Conservation (phyloP, 805 yeast species). For the Yamadazyma olivae region DNA sequence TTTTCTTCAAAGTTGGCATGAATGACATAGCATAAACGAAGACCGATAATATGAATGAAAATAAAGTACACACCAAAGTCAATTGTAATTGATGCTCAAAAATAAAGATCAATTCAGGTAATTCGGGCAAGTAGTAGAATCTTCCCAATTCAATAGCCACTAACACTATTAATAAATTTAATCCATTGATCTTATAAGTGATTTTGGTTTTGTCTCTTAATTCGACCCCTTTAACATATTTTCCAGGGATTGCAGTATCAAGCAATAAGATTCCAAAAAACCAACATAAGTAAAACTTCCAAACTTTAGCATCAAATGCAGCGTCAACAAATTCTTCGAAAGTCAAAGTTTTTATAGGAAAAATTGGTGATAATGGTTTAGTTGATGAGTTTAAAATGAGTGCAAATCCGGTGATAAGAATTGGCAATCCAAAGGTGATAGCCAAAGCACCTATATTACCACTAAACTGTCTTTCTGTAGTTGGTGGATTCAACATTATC, state of each 20-base stretch:
- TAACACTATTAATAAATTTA: constrained; percentile 44
- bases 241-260: constrained; percentile 63
- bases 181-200: constrained; percentile 80
- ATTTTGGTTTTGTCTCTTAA: constrained; percentile 75
- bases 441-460: constrained; percentile 74
- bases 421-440: constrained; percentile 67
- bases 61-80: constrained; percentile 58
- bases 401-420: constrained; percentile 55
- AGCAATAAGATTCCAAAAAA: constrained; percentile 59
- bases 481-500: constrained; percentile 61
- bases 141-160: constrained; percentile 47
- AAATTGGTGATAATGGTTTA: not conserved
- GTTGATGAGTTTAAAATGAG: constrained; percentile 54
- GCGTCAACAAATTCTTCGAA: not conserved
- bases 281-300: constrained; percentile 74
- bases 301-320: constrained; percentile 14
- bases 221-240: constrained; percentile 56
- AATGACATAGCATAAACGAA: constrained; percentile 70
- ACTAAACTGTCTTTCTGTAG: constrained; percentile 69
- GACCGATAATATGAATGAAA: constrained; percentile 60
- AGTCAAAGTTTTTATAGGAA: not conserved
- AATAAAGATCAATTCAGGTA: constrained; percentile 80
- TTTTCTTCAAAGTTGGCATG: constrained; percentile 48
- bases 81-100: constrained; percentile 68
- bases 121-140: constrained; percentile 33